These are phyloP conservation scores for Aspergillus brunneoviolaceus DNA, from an alignment of 2,329 filamentous ascomycete genomes.

Conservation along the genomic window DNA sequence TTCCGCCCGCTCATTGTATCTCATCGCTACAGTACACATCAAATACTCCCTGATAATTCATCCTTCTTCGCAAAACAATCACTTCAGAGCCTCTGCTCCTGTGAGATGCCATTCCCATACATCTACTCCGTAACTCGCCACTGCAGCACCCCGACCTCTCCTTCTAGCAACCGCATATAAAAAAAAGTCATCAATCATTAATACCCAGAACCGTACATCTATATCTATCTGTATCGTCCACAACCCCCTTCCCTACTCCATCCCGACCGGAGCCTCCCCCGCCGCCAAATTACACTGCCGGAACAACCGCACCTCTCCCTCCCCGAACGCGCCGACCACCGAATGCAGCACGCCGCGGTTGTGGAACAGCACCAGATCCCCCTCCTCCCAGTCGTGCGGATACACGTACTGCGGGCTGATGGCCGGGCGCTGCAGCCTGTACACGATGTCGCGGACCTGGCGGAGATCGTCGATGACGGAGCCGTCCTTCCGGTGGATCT, in stretches of 20 bases:
- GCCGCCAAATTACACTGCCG: slow-evolving; percentile 75
- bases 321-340: slow-evolving; percentile 71
- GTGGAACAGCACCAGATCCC: slow-evolving; percentile 75
- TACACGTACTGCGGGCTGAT: slow-evolving; percentile 70
- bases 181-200: neutral
- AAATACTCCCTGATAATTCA: too few relatives aligned
- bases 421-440: slow-evolving; percentile 68
- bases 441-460: slow-evolving; percentile 67
- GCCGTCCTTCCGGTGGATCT: slow-evolving; percentile 66
- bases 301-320: slow-evolving; percentile 73
- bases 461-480: slow-evolving; percentile 67
- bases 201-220: neutral
- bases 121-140: too few relatives aligned
- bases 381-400: slow-evolving; percentile 73
- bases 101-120: too few relatives aligned
- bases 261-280: slow-evolving; percentile 17
- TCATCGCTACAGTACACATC: too few relatives aligned
- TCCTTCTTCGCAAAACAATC: too few relatives aligned
- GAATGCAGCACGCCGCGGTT: slow-evolving; percentile 74
- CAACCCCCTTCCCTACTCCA: neutral
- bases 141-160: too few relatives aligned
- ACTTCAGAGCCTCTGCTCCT: too few relatives aligned
- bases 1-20: too few relatives aligned
- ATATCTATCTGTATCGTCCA: neutral
- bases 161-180: too few relatives aligned